phyloP scores from a whole-genome alignment of 768 basidiomycete genomes.

The Termitomyces sp. region DNA sequence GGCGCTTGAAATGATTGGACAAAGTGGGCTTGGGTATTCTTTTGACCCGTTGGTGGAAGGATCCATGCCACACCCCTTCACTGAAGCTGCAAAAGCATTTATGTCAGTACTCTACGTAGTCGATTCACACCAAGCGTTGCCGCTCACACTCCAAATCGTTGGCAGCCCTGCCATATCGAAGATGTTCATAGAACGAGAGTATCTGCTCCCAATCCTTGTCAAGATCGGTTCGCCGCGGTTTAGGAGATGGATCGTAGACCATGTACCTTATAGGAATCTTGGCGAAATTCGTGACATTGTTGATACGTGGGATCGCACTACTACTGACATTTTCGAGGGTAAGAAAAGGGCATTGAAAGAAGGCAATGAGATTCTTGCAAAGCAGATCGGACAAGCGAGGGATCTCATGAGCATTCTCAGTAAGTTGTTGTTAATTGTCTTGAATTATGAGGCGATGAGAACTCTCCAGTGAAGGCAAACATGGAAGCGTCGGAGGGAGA shows the following conservation, averaged over 20 bases:
- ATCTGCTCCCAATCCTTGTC: not conserved
- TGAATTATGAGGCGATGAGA: no score
- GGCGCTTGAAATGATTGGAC: no score
- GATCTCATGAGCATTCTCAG: not conserved
- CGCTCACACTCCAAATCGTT: no score
- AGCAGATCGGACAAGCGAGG: not conserved
- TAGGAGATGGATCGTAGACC: no score
- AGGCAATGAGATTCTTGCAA: constrained; percentile 1
- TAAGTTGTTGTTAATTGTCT: not conserved
- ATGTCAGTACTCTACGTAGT: no score
- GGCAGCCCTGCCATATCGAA: not conserved
- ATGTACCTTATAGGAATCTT: no score
- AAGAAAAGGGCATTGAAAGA: constrained; percentile 6
- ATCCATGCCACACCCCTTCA: no score
- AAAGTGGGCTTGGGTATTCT: no score
- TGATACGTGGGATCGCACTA: constrained; percentile 3
- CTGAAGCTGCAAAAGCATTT: no score
- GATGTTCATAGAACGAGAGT: not conserved
- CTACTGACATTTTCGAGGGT: constrained; percentile 1
- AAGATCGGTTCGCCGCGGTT: not conserved
- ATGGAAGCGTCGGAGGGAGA: not conserved
- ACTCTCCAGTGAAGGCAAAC: not conserved
- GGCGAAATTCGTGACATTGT: constrained; percentile 3
- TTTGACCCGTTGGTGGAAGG: no score
- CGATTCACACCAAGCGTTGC: no score